Conservation (phyloP, 768 basidiomycete species). For the Tricholoma hemisulphureum region DNA sequence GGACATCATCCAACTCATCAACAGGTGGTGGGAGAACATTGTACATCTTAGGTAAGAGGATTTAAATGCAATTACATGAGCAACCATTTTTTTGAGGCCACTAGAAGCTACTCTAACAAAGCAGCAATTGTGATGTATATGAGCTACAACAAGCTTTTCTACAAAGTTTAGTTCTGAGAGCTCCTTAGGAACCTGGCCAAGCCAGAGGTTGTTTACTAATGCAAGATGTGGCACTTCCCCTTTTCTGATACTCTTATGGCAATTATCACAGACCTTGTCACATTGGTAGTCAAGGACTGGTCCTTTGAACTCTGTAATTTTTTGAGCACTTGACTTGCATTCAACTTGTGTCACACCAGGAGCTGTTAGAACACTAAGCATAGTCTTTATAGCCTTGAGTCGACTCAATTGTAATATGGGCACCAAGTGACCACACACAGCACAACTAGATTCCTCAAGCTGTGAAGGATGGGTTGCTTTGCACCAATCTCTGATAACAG, state of each 20-base stretch:
- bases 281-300: conserved; percentile 21
- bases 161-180: conserved; percentile 21
- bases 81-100: conserved; percentile 24
- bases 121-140: conserved; percentile 26
- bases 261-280: conserved; percentile 30
- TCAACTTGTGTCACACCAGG: conserved; percentile 2
- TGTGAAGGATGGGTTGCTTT: background rate
- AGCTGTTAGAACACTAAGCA: background rate
- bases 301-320: background rate
- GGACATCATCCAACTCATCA: conserved; percentile 21
- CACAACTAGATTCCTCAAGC: conserved; percentile 28
- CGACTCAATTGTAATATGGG: background rate
- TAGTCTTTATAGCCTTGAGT: background rate
- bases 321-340: background rate
- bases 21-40: conserved; percentile 19
- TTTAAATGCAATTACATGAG: conserved; percentile 28
- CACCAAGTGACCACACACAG: conserved; percentile 25
- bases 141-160: conserved; percentile 26
- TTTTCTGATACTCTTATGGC: conserved; percentile 1
- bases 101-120: conserved; percentile 23
- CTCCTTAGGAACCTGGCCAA: conserved; percentile 30
- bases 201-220: conserved; percentile 33
- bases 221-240: conserved; percentile 15
- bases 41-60: conserved; percentile 23
- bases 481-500: background rate